Percentiles rank a stretch among this genome's conserved stretches.
Conservation (phyloP, 2,329 filamentous ascomycete genomes). For the Phaeophleospora eucalypticola region DNA sequence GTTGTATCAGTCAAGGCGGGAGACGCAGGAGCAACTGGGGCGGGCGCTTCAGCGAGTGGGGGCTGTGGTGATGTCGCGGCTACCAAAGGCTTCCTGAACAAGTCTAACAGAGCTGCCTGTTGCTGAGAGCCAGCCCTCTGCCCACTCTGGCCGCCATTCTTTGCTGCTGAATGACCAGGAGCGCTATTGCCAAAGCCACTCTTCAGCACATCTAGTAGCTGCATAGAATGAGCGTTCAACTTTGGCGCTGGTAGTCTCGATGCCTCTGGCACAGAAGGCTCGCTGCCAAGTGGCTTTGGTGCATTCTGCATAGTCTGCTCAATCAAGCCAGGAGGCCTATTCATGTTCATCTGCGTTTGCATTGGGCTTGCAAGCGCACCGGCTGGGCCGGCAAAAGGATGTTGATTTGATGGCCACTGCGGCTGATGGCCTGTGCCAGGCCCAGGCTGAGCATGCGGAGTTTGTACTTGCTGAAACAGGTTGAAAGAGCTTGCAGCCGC, state of each 20-base stretch:
- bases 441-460: neutral
- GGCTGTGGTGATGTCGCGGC: constrained; percentile 8
- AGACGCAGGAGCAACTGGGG: constrained; percentile 11
- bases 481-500: constrained; percentile 6
- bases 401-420: neutral
- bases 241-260: constrained; percentile 56
- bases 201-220: constrained; percentile 58
- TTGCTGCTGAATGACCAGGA: constrained; percentile 13
- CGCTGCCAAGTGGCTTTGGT: constrained; percentile 37
- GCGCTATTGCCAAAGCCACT: constrained; percentile 12
- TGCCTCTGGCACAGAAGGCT: constrained; percentile 49
- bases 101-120: constrained; percentile 43
- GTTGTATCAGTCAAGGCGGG: constrained; percentile 21
- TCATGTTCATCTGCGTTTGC: neutral
- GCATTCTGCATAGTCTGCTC: neutral
- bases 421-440: neutral
- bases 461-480: neutral
- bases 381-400: constrained; percentile 3
- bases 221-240: constrained; percentile 54
- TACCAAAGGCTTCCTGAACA: constrained; percentile 38
- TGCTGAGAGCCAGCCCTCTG: constrained; percentile 36
- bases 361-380: constrained; percentile 4
- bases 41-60: constrained; percentile 1
- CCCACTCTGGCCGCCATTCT: constrained; percentile 2
- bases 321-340: neutral